Evolutionary conservation across 2,329 filamentous ascomycete genomes (phyloP), one percentile per base, ranked within the genome.

Genomic region (Aaosphaeria arxii): DNA sequence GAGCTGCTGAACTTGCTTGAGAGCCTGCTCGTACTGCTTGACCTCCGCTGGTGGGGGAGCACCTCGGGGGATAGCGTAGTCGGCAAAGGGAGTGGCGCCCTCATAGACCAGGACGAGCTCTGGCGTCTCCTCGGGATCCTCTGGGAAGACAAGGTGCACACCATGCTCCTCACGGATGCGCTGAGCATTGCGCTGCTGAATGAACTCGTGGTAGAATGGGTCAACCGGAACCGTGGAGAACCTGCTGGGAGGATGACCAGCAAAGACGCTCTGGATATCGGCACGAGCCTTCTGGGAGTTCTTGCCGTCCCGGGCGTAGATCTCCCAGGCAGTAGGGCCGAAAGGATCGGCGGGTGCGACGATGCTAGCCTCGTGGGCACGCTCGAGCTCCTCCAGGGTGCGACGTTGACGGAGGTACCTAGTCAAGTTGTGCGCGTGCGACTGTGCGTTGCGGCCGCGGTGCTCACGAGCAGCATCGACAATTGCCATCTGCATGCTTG

Each of bases 221-320:
- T 94, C 87, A 29, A 94, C 80, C 11, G 82, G 70, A 9, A 91
- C 68, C 7, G 83, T 80, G 24, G 79, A 76, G 67, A 94, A 81
- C 53, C 88, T 82, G 35, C 84, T 80, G 4, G 88, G 89, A 39
- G 88, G 88, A 63, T 91, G 87, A 43, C 83, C 82, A 51, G 82
- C 82, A 57, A 92, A 82, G 49, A 94, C 81, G 59, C 82, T 83
- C 65, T 83, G 85, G 62, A 94, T 85, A 59, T 91, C 88, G 5
- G 82, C 82, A 61, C 88, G 86, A 6, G 87, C 88, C 59, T 85
- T 85, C 64, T 89, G 83, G 30, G 82, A 81, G 64, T 91, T 95
- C 77, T 94, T 95, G 55, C 86, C 85, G 61, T 96, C 88, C 35
- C 87, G 82, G 5, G 89, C 89, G 71, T 91, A 96, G 46, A 97